These are phyloP conservation scores for Botrytis hyacinthi DNA, from an alignment of 2,329 filamentous ascomycete genomes.

Conservation along the genomic window DNA sequence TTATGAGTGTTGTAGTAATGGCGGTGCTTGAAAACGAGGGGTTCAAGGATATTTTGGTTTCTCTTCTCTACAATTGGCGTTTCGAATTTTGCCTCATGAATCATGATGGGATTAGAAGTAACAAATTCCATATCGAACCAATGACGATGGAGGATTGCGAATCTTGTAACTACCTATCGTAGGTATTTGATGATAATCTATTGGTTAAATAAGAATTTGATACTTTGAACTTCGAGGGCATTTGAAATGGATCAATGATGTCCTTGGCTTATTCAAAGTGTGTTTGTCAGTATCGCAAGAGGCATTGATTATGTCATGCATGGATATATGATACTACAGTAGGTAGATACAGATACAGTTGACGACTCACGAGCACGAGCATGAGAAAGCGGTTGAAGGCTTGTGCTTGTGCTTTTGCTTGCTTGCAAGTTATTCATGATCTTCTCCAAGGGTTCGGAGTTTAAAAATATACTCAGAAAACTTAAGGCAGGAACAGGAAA, in stretches of 20 bases:
- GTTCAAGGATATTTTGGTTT: slow-evolving; percentile 18
- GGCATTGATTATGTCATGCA: not conserved
- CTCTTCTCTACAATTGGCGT: slow-evolving; percentile 12
- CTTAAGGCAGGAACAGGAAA: slow-evolving; percentile 1
- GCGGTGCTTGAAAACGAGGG: not conserved
- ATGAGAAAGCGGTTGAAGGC: not conserved
- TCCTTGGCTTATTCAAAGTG: not conserved
- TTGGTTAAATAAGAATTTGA: not conserved
- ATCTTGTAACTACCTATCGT: not conserved
- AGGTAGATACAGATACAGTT: not conserved
- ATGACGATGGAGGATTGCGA: not conserved
- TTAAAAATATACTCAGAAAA: not conserved
- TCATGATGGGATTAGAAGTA: slow-evolving; percentile 29
- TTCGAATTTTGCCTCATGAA: slow-evolving; percentile 30
- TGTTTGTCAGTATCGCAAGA: not conserved
- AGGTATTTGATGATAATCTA: not conserved
- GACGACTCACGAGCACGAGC: not conserved
- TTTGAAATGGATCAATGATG: not conserved
- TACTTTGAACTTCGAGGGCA: not conserved
- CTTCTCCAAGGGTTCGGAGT: not conserved
- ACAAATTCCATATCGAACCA: not conserved
- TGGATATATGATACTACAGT: not conserved
- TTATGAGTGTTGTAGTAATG: not conserved
- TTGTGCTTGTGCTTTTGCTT: not conserved
- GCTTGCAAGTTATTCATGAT: not conserved